Percentiles rank a stretch among this genome's conserved stretches.
Evolutionary conservation across 2,329 filamentous ascomycete genomes (phyloP).

Genomic region (Alternaria rosae): DNA sequence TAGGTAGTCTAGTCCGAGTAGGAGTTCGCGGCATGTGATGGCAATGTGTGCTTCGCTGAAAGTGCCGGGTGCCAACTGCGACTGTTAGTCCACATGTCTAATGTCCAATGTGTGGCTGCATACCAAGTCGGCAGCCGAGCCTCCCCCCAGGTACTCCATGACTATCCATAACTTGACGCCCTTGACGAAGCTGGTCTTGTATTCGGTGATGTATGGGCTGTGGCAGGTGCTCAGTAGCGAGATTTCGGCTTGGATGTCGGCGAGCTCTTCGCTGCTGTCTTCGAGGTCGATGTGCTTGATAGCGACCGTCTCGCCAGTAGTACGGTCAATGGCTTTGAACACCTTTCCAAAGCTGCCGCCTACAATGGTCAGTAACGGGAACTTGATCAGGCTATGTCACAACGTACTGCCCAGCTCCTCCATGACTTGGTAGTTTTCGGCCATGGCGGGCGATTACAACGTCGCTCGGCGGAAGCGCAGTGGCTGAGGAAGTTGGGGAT

Average conservation of each 20-base stretch:
- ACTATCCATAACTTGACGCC: conserved; percentile 99
- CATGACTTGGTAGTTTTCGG: conserved; percentile 89
- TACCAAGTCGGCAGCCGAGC: conserved; percentile 93
- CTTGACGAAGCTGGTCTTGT: conserved; percentile 94
- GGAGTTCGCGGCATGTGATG: conserved; percentile 89
- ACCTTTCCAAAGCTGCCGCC: conserved; percentile 96
- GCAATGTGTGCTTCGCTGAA: conserved; percentile 92
- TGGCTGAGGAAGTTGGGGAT: conserved; percentile 23
- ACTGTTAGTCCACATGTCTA: conserved; percentile 26
- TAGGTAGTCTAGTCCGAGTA: conserved; percentile 89
- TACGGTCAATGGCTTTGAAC: conserved; percentile 92
- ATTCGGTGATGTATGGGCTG: conserved; percentile 92
- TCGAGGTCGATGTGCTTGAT: conserved; percentile 99
- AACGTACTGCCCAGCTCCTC: conserved; percentile 93
- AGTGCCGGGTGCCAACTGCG: conserved; percentile 83
- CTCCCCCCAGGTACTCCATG: conserved; percentile 96
- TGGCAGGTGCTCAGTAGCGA: conserved; percentile 93
- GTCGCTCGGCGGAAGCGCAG: conserved; percentile 27
- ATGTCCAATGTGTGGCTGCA: conserved; percentile 26
- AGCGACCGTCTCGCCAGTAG: conserved; percentile 90
- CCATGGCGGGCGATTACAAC: conserved; percentile 61
- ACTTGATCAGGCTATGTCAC: background rate
- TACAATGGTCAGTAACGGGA: conserved; percentile 48
- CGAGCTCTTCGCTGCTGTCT: conserved; percentile 97
- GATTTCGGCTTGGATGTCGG: conserved; percentile 98